phyloP scores from a whole-genome alignment of 768 basidiomycete genomes.

The Mycena belliarum region DNA sequence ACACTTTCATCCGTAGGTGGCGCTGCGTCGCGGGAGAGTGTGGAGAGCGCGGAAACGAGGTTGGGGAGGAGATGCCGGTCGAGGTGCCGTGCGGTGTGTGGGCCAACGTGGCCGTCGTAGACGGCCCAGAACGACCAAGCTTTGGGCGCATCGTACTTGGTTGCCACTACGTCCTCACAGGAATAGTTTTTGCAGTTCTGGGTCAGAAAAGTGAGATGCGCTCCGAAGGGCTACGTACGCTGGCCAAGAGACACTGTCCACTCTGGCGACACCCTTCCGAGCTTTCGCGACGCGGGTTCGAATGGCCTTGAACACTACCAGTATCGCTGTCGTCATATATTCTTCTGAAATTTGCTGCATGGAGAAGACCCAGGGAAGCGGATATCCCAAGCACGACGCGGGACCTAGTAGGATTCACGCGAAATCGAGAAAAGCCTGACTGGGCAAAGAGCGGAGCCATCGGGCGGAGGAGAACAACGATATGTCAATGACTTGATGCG shows the following conservation, averaged over 20 bases:
- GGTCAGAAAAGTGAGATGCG: not conserved
- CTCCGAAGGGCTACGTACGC: not conserved
- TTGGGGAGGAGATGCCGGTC: constrained; percentile 3
- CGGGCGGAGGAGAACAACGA: too few relatives aligned
- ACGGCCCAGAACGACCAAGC: constrained; percentile 20
- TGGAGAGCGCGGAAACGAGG: not conserved
- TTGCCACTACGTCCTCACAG: constrained; percentile 6
- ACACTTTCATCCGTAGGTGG: constrained; percentile 32
- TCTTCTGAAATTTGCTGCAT: not conserved
- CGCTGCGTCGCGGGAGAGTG: constrained; percentile 3
- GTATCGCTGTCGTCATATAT: not conserved
- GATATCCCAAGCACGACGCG: not conserved
- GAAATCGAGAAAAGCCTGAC: too few relatives aligned
- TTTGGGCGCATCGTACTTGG: not conserved
- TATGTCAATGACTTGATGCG: too few relatives aligned
- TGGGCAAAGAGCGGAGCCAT: too few relatives aligned
- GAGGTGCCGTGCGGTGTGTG: constrained; percentile 11
- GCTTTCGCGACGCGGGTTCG: not conserved
- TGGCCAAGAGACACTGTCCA: constrained; percentile 5
- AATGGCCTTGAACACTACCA: too few relatives aligned
- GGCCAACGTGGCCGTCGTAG: constrained; percentile 21
- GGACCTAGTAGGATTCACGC: too few relatives aligned
- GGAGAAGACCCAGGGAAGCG: constrained; percentile 5
- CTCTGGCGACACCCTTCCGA: not conserved
- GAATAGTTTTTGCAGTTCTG: constrained; percentile 7